Evolutionary conservation across 305 asterid species (phyloP).

Genomic region (Nicotiana rustica): DNA sequence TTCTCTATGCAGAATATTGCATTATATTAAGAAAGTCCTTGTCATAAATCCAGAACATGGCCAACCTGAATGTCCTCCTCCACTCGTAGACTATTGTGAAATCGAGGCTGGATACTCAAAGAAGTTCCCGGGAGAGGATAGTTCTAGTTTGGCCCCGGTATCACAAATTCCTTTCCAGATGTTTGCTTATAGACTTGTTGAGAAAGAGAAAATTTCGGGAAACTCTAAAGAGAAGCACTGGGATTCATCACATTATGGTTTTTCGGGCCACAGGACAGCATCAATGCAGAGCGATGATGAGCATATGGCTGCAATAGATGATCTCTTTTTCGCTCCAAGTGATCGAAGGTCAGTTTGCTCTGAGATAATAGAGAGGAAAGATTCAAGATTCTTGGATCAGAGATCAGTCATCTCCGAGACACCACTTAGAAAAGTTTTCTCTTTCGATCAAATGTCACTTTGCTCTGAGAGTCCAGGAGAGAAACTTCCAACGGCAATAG

Average conservation of each 20-base stretch:
- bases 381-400: constrained; percentile 53
- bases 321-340: constrained; percentile 60
- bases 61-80: constrained; percentile 78
- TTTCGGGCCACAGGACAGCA: constrained; percentile 42
- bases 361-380: constrained; percentile 68
- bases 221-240: constrained; percentile 48
- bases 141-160: constrained; percentile 48
- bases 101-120: constrained; percentile 65
- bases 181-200: constrained; percentile 64
- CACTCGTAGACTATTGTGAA: constrained; percentile 78
- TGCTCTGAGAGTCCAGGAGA: constrained; percentile 60
- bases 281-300: constrained; percentile 58
- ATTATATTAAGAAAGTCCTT: constrained; percentile 74
- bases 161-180: constrained; percentile 81
- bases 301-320: constrained; percentile 67
- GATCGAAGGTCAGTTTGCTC: constrained; percentile 76
- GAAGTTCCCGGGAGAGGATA: constrained; percentile 52
- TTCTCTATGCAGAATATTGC: constrained; percentile 70
- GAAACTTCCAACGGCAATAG: constrained; percentile 37
- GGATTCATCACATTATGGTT: constrained; percentile 52
- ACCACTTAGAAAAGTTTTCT: constrained; percentile 49
- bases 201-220: constrained; percentile 60
- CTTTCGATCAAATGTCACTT: constrained; percentile 55
- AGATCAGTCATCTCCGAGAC: constrained; percentile 74
- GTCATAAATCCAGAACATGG: constrained; percentile 81